These are phyloP conservation scores for Cryptococcus wingfieldii DNA, from an alignment of 1,284 basidiomycete species.

Conservation along the genomic window DNA sequence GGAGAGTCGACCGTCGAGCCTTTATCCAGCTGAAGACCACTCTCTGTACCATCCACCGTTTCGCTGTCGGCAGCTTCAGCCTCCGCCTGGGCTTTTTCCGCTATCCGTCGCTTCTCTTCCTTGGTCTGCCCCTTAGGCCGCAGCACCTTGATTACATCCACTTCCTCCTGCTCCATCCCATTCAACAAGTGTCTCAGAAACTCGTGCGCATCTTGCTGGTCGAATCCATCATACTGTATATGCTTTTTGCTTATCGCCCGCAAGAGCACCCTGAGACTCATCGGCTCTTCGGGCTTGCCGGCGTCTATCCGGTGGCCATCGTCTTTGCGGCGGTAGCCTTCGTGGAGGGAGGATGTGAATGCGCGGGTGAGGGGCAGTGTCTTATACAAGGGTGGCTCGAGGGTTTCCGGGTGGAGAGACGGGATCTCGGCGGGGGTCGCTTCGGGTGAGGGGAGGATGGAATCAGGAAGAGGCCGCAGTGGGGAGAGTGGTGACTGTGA, in stretches of 20 bases:
- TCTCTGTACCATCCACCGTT: not conserved
- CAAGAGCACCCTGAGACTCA: constrained; percentile 57
- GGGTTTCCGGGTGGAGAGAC: constrained; percentile 34
- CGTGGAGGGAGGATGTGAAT: constrained; percentile 38
- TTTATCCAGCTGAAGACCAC: constrained; percentile 11
- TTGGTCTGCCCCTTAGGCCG: constrained; percentile 12
- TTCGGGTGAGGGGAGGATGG: constrained; percentile 26
- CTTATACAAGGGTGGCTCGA: constrained; percentile 41
- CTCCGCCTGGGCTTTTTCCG: not conserved
- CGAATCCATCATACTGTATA: constrained; percentile 78
- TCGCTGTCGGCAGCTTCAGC: not conserved
- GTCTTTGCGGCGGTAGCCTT: constrained; percentile 47
- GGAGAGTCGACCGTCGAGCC: constrained; percentile 26
- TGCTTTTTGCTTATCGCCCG: constrained; percentile 73
- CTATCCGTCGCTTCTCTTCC: constrained; percentile 1
- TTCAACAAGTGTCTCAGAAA: constrained; percentile 82
- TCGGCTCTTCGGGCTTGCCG: constrained; percentile 28
- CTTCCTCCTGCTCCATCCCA: constrained; percentile 91
- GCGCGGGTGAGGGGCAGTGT: constrained; percentile 44
- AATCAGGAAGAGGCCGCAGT: constrained; percentile 13
- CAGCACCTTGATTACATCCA: constrained; percentile 62
- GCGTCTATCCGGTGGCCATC: constrained; percentile 7
- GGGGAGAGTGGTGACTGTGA: constrained; percentile 24
- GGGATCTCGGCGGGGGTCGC: constrained; percentile 33
- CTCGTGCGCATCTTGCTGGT: constrained; percentile 91